phyloP scores from a whole-genome alignment of 148 eudicot species.

The Vaccinium myrtillus region DNA sequence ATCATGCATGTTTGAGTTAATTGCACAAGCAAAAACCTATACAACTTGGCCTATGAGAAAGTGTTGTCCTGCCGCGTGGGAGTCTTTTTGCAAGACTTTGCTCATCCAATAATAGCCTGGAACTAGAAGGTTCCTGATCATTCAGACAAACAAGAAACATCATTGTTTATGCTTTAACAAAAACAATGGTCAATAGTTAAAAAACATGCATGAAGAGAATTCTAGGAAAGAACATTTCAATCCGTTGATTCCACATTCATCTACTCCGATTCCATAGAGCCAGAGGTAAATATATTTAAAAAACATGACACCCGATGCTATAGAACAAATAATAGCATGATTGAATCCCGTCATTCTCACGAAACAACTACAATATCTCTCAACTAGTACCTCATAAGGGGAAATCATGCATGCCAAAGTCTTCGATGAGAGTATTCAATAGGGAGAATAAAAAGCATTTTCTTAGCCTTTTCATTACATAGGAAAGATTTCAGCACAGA shows the following conservation, averaged over 20 bases:
- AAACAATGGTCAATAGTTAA: neutral
- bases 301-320: neutral
- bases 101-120: constrained; percentile 5
- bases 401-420: neutral
- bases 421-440: neutral
- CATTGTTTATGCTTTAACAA: neutral
- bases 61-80: constrained; percentile 18
- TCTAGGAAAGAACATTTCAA: neutral
- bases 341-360: neutral
- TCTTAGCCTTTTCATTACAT: neutral
- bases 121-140: constrained; percentile 7
- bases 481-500: too few species aligned
- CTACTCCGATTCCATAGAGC: neutral
- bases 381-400: neutral
- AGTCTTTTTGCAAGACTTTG: neutral
- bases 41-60: constrained; percentile 51
- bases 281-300: neutral
- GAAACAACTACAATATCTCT: neutral
- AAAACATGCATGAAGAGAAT: neutral
- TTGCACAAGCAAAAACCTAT: constrained; percentile 47
- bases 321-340: neutral
- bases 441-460: neutral
- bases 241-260: neutral
- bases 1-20: constrained; percentile 3
- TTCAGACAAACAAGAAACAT: constrained; percentile 13